Evolutionary conservation across 192 early-diverging fungal genomes (phyloP), one percentile per base, ranked within the genome.

Genomic region (Backusella sp.): DNA sequence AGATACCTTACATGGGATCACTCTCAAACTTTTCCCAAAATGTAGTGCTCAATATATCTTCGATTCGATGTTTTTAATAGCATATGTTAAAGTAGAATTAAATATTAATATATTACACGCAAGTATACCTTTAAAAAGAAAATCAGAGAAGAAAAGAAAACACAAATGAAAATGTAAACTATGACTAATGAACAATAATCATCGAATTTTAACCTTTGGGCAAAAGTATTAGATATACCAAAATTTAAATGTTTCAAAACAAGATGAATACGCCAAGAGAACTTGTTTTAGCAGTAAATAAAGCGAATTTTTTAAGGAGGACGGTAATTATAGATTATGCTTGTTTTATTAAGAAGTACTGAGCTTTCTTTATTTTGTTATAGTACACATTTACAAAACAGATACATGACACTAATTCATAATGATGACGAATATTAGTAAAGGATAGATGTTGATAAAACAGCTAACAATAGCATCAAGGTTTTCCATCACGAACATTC

Each of bases 291-390:
- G 3, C 12, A 12, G 19, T 49, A 49, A 49, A 49, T 39, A 49
- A 49, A 49, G 46, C 19, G 46, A 49, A 17, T 62, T 62, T 62
- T 62, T 62, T 62, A 62, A 62, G 56, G 56, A 62, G 56, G 11
- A 14, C 4, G 12, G n/a, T 62, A 62, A 26, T 26, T 62, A 26
- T 49, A 49, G 4, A 17, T 17, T 19, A 7, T 49, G 46, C 1
- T 49, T 1, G 46, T n/a, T 49, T 49, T 49, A 49, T 49, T 49
- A 49, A 49, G 46, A 49, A 49, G 19, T 6, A 49, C 17, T 49
- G 46, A 49, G 4, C 56, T 59, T 59, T 28, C 56, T 59, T 23
- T 12, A 62, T 12, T 23, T 9, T 26, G 12, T 62, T 28, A 62
- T 23, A 26, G 1, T 7, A 28, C 7, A 12, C 11, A 23, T 62